A percentile compares a stretch with the other conserved stretches of the same genome.
Conservation (phyloP, 1,139 yeast genomes). For the Debaryomycetaceae sp. region DNA sequence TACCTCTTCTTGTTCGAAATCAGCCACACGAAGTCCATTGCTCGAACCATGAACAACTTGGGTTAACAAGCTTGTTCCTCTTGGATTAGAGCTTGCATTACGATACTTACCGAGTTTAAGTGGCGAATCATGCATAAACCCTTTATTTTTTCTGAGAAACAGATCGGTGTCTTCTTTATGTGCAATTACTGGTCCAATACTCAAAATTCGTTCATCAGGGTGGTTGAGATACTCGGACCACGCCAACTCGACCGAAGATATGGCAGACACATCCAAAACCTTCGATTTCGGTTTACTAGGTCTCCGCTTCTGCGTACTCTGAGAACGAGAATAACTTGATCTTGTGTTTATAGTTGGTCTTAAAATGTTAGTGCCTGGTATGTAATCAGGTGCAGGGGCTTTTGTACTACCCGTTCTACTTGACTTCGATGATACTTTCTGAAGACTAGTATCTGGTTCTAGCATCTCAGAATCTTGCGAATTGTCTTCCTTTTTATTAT, state of each 20-base stretch:
- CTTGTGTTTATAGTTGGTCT: constrained; percentile 47
- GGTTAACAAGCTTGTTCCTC: constrained; percentile 35
- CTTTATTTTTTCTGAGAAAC: constrained; percentile 57
- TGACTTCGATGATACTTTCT: constrained; percentile 4
- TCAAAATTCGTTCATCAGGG: constrained; percentile 68
- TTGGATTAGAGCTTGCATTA: constrained; percentile 19
- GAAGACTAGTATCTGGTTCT: constrained; percentile 2
- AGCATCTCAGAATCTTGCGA: constrained; percentile 11
- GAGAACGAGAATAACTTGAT: constrained; percentile 26
- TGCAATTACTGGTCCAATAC: constrained; percentile 53
- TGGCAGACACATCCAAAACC: constrained; percentile 49
- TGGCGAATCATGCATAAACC: constrained; percentile 60
- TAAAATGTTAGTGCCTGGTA: constrained; percentile 58
- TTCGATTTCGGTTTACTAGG: constrained; percentile 22
- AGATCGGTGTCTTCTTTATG: constrained; percentile 37
- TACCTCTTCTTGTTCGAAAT: constrained; percentile 9
- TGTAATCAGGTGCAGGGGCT: constrained; percentile 28
- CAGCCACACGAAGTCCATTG: constrained; percentile 22
- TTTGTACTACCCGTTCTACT: constrained; percentile 2
- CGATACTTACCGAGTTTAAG: constrained; percentile 30
- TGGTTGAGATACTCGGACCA: constrained; percentile 62
- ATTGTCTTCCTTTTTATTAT: constrained; percentile 21
- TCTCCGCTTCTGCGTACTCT: constrained; percentile 14
- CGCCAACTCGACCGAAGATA: constrained; percentile 60
- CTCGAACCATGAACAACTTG: constrained; percentile 56